These are phyloP conservation scores for Triangularia verruculosa DNA, from an alignment of 2,329 filamentous ascomycete genomes.

Conservation along the genomic window DNA sequence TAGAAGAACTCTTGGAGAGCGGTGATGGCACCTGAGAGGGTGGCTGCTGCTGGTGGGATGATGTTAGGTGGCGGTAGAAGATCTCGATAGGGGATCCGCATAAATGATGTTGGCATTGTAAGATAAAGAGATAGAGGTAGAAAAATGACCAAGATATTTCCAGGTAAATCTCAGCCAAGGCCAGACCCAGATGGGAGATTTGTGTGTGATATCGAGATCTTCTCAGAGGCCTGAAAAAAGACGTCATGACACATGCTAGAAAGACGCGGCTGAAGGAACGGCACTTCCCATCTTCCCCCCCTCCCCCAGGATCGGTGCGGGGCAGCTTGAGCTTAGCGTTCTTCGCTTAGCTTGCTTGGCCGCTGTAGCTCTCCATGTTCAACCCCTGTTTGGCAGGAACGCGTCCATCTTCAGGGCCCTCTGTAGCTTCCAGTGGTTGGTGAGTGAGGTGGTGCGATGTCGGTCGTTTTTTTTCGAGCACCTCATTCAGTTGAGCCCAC, in stretches of 20 bases:
- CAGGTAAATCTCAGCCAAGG: too few species aligned
- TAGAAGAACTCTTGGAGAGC: conserved; percentile 76
- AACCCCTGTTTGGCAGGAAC: neutral
- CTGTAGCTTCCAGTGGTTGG: neutral
- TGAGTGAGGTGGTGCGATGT: conserved; percentile 3
- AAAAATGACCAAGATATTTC: too few species aligned
- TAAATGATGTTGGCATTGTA: conserved; percentile 65
- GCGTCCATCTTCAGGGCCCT: neutral
- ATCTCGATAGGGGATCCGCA: conserved; percentile 89
- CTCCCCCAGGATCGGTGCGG: neutral
- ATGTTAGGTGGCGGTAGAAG: conserved; percentile 73
- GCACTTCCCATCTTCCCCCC: neutral
- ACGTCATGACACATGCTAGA: neutral
- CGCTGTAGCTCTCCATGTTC: neutral
- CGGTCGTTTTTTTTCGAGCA: neutral
- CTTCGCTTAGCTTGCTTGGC: neutral
- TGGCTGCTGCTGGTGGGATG: conserved; percentile 68
- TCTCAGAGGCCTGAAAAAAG: neutral
- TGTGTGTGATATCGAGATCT: neutral
- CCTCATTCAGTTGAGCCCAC: neutral
- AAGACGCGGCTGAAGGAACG: neutral
- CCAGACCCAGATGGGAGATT: neutral
- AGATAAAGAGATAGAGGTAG: neutral
- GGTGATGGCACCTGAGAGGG: conserved; percentile 68
- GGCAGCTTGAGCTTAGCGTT: neutral